Evolutionary conservation across 164 flowering plant species (phyloP).

Genomic region (Euptelea pleiosperma): DNA sequence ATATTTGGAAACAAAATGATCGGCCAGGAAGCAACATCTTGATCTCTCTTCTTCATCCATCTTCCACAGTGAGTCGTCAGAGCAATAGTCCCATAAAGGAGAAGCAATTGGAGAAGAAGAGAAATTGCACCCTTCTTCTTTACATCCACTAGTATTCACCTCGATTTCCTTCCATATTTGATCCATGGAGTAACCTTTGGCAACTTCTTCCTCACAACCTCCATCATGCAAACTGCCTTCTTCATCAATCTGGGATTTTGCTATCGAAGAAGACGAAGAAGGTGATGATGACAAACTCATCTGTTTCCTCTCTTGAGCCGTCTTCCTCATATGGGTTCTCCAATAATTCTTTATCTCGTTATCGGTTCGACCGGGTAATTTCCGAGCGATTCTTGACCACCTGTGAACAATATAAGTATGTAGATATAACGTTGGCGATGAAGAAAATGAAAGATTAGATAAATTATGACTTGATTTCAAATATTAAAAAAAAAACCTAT

Average conservation of each 20-base stretch:
- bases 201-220: conserved; percentile 33
- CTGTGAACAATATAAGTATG: conserved; percentile 51
- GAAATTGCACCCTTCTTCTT: conserved; percentile 31
- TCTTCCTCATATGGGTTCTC: conserved; percentile 92
- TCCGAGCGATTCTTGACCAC: conserved; percentile 94
- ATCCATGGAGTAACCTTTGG: conserved; percentile 62
- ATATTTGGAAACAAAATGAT: conserved; percentile 29
- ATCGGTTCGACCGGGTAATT: conserved; percentile 88
- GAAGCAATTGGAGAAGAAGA: conserved; percentile 48
- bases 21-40: conserved; percentile 39
- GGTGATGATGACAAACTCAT: too few relatives aligned
- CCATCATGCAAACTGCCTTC: conserved; percentile 46
- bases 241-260: too few relatives aligned
- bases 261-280: too few relatives aligned
- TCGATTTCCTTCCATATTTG: conserved; percentile 92
- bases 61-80: conserved; percentile 62
- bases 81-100: conserved; percentile 60
- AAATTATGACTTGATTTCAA: too few relatives aligned
- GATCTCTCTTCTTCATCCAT: conserved; percentile 54
- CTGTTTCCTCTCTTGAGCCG: conserved; percentile 76
- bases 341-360: conserved; percentile 98
- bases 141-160: conserved; percentile 21
- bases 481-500: too few relatives aligned
- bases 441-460: too few relatives aligned
- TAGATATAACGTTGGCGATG: too few relatives aligned